Evolutionary conservation across 805 yeast genomes (phyloP).

Genomic region (Suhomyces emberorum): DNA sequence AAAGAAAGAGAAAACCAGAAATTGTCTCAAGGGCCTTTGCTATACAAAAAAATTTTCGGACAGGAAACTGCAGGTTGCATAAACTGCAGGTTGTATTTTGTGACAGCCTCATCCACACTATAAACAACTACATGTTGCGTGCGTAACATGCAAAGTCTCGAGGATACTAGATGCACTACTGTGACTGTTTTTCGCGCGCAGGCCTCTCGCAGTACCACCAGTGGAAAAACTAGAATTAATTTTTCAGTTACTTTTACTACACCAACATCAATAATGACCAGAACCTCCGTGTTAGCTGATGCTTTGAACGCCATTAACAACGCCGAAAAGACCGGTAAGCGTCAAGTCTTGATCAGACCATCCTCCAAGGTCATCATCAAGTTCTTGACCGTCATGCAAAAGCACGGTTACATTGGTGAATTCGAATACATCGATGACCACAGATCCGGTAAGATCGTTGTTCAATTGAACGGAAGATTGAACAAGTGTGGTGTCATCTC

Average conservation of each 20-base stretch:
- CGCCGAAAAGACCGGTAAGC: constrained; percentile 37
- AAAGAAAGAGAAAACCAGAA: constrained; percentile 5
- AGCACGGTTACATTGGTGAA: constrained; percentile 37
- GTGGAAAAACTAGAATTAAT: not conserved
- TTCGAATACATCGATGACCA: constrained; percentile 36
- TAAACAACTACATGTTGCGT: not conserved
- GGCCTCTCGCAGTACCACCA: not conserved
- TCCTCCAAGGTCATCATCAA: constrained; percentile 33
- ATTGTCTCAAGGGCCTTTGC: not conserved
- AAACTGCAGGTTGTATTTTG: constrained; percentile 1
- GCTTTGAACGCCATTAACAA: constrained; percentile 36
- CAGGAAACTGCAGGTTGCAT: constrained; percentile 3
- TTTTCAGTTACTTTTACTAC: constrained; percentile 5
- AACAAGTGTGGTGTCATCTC: constrained; percentile 99
- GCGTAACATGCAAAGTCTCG: not conserved
- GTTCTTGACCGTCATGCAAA: constrained; percentile 30
- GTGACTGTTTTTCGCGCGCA: constrained; percentile 6
- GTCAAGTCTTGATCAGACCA: constrained; percentile 36
- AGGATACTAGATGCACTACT: constrained; percentile 2
- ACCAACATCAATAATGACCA: constrained; percentile 22
- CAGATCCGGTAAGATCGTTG: constrained; percentile 36
- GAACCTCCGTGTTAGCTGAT: constrained; percentile 36
- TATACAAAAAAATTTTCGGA: constrained; percentile 9
- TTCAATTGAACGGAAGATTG: constrained; percentile 45
- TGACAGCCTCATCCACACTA: not conserved